phyloP scores from a whole-genome alignment of 352 stramenopile species.

The Phytopythium delawarense region DNA sequence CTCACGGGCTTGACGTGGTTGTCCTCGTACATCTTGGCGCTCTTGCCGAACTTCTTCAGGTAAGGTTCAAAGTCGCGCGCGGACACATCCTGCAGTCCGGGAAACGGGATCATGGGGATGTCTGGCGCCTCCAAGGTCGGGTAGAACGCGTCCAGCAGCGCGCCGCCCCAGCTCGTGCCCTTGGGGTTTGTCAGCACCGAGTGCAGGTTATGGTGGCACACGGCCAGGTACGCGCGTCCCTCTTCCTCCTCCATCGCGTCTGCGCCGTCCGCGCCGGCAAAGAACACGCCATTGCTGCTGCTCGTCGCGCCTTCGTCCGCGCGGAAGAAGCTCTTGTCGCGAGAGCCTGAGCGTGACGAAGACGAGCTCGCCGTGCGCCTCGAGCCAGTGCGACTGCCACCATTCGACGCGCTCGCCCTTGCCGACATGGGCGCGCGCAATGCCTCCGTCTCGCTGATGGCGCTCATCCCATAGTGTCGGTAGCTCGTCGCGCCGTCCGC shows the following conservation, averaged over 20 bases:
- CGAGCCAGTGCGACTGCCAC: slow-evolving; percentile 26
- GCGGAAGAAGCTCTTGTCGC: slow-evolving; percentile 7
- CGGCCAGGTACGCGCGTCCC: slow-evolving; percentile 55
- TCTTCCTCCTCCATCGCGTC: slow-evolving; percentile 46
- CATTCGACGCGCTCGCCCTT: slow-evolving; percentile 15
- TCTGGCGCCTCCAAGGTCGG: slow-evolving; percentile 58
- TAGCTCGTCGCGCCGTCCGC: slow-evolving; percentile 14
- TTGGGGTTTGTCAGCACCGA: slow-evolving; percentile 83
- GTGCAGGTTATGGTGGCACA: slow-evolving; percentile 82
- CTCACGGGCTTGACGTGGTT: slow-evolving; percentile 75
- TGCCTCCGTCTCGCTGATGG: slow-evolving; percentile 13
- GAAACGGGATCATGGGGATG: slow-evolving; percentile 60
- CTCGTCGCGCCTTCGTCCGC: neutral
- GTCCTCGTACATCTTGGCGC: slow-evolving; percentile 59
- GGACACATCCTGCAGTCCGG: slow-evolving; percentile 54
- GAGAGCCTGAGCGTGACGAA: slow-evolving; percentile 23
- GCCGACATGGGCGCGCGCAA: slow-evolving; percentile 27
- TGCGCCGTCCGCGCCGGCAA: slow-evolving; percentile 5
- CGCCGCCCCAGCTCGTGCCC: slow-evolving; percentile 60
- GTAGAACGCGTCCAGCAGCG: slow-evolving; percentile 71
- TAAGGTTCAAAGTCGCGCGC: slow-evolving; percentile 76
- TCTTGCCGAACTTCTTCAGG: slow-evolving; percentile 62
- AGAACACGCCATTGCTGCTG: slow-evolving; percentile 10
- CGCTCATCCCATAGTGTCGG: neutral
- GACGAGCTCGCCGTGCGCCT: slow-evolving; percentile 18